Conservation (phyloP, 2,329 filamentous ascomycete species). For the Acrodontium crateriforme region DNA sequence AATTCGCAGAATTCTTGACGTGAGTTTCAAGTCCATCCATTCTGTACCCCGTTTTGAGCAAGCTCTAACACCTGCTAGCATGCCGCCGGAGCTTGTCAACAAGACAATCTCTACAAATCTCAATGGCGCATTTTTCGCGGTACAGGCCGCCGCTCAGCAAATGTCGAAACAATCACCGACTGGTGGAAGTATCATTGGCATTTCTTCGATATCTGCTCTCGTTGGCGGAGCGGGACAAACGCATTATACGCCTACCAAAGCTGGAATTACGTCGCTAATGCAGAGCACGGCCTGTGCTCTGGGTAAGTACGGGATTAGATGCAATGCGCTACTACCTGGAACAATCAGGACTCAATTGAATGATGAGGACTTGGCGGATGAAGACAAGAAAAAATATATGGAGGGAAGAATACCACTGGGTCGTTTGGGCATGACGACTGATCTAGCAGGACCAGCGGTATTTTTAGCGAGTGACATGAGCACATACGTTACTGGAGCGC, state of each 20-base stretch:
- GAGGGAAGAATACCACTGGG: constrained; percentile 69
- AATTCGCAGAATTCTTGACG: constrained; percentile 76
- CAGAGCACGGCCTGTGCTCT: constrained; percentile 70
- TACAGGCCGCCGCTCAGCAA: constrained; percentile 71
- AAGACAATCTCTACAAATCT: constrained; percentile 69
- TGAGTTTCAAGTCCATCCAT: constrained; percentile 17
- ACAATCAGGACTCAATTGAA: constrained; percentile 77
- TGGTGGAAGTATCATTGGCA: constrained; percentile 67
- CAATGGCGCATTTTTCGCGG: constrained; percentile 74
- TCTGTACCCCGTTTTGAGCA: neutral
- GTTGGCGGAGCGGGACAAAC: constrained; percentile 67
- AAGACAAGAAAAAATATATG: constrained; percentile 61
- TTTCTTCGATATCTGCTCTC: constrained; percentile 59
- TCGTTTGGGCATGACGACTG: constrained; percentile 54
- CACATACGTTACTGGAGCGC: constrained; percentile 69
- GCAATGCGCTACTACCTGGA: constrained; percentile 72
- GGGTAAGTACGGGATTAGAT: constrained; percentile 61
- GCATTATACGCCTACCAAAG: constrained; percentile 84
- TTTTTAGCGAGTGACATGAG: constrained; percentile 73
- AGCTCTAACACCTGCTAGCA: constrained; percentile 25
- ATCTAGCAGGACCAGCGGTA: constrained; percentile 71
- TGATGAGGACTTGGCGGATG: constrained; percentile 64
- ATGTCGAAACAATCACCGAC: constrained; percentile 51
- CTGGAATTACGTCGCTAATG: constrained; percentile 67
- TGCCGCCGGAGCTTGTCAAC: constrained; percentile 55